Conservation (phyloP, 441 rosid species). For the Euphorbia schlechtendalii region DNA sequence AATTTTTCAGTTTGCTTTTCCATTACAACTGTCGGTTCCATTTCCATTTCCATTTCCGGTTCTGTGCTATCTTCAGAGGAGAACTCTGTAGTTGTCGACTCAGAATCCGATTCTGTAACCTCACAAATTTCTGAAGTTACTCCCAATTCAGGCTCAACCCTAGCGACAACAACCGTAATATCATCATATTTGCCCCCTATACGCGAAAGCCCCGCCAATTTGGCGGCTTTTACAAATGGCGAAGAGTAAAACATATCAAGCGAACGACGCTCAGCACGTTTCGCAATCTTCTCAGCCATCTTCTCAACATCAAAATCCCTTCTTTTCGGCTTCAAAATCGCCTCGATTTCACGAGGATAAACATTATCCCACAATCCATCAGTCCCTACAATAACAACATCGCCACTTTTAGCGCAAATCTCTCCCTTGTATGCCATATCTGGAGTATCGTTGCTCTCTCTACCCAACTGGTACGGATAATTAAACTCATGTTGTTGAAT, state of each 20-base stretch:
- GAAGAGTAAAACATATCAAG: background rate
- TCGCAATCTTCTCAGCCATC: slow-evolving; percentile 8
- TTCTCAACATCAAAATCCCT: background rate
- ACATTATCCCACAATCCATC: slow-evolving; percentile 21
- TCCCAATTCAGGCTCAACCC: background rate
- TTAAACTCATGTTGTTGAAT: slow-evolving; percentile 24
- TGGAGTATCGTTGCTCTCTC: background rate
- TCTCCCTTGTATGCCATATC: background rate
- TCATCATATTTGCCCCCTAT: slow-evolving; percentile 8
- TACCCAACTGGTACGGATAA: slow-evolving; percentile 23
- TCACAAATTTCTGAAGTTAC: background rate
- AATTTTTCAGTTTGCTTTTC: too few species aligned
- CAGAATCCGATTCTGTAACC: too few species aligned
- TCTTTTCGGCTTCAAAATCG: background rate
- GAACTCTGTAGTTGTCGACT: too few species aligned
- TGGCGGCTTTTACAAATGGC: slow-evolving; percentile 4
- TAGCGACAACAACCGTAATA: too few species aligned
- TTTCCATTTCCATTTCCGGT: too few species aligned
- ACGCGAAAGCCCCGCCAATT: background rate
- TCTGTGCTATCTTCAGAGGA: too few species aligned
- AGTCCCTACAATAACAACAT: slow-evolving; percentile 13
- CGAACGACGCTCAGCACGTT: slow-evolving; percentile 4
- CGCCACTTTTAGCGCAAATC: slow-evolving; percentile 1
- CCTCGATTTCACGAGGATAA: slow-evolving; percentile 8
- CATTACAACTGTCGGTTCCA: too few species aligned